phyloP scores from a whole-genome alignment of 345 rosid species.

The Rhizophora apiculata region DNA sequence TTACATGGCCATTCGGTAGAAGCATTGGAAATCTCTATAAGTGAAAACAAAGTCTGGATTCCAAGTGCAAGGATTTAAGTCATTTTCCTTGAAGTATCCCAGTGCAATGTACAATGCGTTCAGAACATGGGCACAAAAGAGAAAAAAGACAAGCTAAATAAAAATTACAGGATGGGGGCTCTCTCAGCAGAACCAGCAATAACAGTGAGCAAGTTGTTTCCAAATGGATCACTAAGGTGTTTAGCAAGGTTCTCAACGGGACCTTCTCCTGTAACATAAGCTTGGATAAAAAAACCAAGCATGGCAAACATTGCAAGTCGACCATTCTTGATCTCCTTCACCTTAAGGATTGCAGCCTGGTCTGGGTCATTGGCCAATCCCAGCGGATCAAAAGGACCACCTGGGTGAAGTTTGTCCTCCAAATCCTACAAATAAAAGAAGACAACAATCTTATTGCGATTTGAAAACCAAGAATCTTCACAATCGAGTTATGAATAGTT shows the following conservation, averaged over 20 bases:
- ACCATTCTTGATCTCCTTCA: conserved; percentile 95
- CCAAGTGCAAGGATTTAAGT: background rate
- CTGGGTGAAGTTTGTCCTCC: conserved; percentile 97
- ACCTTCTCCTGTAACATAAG: conserved; percentile 93
- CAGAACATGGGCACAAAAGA: conserved; percentile 1
- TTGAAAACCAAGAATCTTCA: background rate
- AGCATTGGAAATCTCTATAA: background rate
- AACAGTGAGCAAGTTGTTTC: conserved; percentile 97
- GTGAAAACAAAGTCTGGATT: background rate
- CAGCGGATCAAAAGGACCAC: conserved; percentile 95
- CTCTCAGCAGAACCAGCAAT: conserved; percentile 71
- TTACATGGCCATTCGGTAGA: too few relatives aligned
- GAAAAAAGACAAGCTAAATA: background rate
- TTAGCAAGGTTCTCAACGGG: conserved; percentile 89
- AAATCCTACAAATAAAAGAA: conserved; percentile 46
- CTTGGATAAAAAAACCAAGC: conserved; percentile 84
- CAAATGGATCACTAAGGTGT: conserved; percentile 93
- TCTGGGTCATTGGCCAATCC: conserved; percentile 93
- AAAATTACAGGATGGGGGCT: conserved; percentile 67
- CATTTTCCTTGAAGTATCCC: conserved; percentile 13
- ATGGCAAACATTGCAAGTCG: conserved; percentile 94
- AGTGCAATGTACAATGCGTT: conserved; percentile 26
- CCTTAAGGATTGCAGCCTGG: conserved; percentile 86
- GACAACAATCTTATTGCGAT: background rate
- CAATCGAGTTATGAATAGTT: background rate